Conservation (phyloP, 371 early-diverging fungal species). For the Zancudomyces culisetae region DNA sequence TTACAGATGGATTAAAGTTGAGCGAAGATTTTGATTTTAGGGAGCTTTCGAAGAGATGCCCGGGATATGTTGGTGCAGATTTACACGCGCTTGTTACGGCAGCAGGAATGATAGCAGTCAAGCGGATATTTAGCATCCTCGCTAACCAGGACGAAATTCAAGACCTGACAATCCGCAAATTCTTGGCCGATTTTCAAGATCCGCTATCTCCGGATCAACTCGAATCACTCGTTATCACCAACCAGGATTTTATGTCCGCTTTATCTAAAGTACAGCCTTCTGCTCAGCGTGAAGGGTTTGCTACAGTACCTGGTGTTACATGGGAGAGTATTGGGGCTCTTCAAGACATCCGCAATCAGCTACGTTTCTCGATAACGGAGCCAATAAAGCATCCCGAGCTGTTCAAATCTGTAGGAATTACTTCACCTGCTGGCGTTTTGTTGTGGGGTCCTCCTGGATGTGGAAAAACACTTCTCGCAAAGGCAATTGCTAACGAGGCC, state of each 20-base stretch:
- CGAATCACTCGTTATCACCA: slow-evolving; percentile 60
- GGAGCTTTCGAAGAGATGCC: slow-evolving; percentile 80
- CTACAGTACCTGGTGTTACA: slow-evolving; percentile 84
- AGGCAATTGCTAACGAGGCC: slow-evolving; percentile 94
- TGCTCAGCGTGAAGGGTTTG: slow-evolving; percentile 96
- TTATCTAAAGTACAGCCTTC: slow-evolving; percentile 88
- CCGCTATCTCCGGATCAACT: slow-evolving; percentile 68
- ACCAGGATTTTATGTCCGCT: slow-evolving; percentile 79
- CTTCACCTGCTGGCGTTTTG: slow-evolving; percentile 84
- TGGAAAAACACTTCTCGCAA: slow-evolving; percentile 98
- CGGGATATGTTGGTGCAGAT: slow-evolving; percentile 99
- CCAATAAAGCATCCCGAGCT: slow-evolving; percentile 88
- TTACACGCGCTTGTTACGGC: slow-evolving; percentile 87
- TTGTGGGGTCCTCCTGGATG: slow-evolving; percentile 99
- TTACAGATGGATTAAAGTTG: slow-evolving; percentile 71
- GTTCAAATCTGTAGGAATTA: slow-evolving; percentile 84
- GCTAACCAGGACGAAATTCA: slow-evolving; percentile 27
- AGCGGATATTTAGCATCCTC: slow-evolving; percentile 60
- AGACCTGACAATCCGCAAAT: slow-evolving; percentile 46
- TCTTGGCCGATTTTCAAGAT: slow-evolving; percentile 44
- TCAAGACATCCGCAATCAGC: slow-evolving; percentile 63
- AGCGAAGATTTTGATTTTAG: slow-evolving; percentile 75
- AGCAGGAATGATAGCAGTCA: slow-evolving; percentile 92
- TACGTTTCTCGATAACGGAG: slow-evolving; percentile 91
- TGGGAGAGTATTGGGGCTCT: slow-evolving; percentile 96